Evolutionary conservation across 1,139 yeast genomes (phyloP).

Genomic region (Yamadazyma trypodendri): DNA sequence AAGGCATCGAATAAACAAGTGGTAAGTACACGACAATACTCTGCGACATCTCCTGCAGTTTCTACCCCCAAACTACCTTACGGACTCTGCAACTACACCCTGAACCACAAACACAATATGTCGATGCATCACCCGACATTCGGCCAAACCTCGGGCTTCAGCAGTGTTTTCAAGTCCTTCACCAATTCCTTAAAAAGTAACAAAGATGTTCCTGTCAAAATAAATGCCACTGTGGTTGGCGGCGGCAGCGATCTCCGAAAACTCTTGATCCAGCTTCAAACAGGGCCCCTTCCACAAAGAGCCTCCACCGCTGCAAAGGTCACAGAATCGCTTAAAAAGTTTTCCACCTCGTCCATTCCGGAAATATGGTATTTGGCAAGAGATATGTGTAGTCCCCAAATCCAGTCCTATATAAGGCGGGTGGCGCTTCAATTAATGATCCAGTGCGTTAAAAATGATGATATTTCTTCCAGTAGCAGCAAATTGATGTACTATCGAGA

Average conservation of each 20-base stretch:
- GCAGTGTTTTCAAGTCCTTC: slow-evolving; percentile 54
- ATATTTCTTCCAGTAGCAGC: slow-evolving; percentile 39
- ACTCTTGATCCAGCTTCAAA: slow-evolving; percentile 37
- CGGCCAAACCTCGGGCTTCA: slow-evolving; percentile 36
- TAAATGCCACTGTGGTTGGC: slow-evolving; percentile 63
- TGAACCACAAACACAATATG: slow-evolving; percentile 8
- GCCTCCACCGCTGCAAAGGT: slow-evolving; percentile 53
- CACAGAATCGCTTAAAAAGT: slow-evolving; percentile 49
- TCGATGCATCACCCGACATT: slow-evolving; percentile 35
- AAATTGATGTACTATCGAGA: slow-evolving; percentile 60
- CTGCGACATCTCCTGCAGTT: slow-evolving; percentile 1
- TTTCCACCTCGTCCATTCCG: slow-evolving; percentile 59
- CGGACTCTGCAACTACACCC: not conserved
- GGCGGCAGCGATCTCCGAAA: slow-evolving; percentile 54
- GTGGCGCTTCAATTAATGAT: slow-evolving; percentile 54
- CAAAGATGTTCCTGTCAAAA: slow-evolving; percentile 39
- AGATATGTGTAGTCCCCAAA: slow-evolving; percentile 48
- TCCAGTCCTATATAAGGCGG: slow-evolving; percentile 46
- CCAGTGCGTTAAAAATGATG: slow-evolving; percentile 57
- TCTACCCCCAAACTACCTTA: not conserved
- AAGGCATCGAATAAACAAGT: too few species aligned
- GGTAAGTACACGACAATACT: too few species aligned
- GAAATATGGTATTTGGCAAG: slow-evolving; percentile 76
- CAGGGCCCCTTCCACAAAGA: slow-evolving; percentile 42
- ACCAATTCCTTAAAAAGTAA: slow-evolving; percentile 49